Base-by-base conservation (phyloP, 2,329 filamentous ascomycete genomes). In the Talaromyces marneffei region DNA sequence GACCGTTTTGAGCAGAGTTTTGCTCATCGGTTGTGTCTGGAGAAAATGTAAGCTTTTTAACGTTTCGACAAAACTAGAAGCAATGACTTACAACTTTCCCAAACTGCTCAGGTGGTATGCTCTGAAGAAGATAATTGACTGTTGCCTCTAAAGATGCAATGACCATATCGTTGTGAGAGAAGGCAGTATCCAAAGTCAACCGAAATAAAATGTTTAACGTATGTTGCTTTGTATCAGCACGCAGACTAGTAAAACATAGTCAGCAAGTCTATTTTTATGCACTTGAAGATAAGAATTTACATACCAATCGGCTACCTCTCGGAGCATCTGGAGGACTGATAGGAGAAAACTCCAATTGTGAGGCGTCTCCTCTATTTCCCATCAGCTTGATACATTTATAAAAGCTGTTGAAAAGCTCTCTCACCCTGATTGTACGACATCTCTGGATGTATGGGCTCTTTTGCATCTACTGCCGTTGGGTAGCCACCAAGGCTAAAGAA, bases 401-500 rank as follows among this genome's bases (percentile, higher is more conserved):
- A n/a, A n/a, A n/a, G 23, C 10, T 8, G 2, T 5, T 27, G 25
- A 14, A 6, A 25, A 54, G 2, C 25, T n/a, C 4, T 31, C 18
- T 54, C n/a, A 60, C 61, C 52, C 14, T 42, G 46, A 39, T 60
- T 25, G 31, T 61, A 58, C 16, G 65, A 50, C 8, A 62, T 18
- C 18, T 72, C 67, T 44, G 74, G 70, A 5, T 67, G 35, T 42
- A 76, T 63, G 18, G 64, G 42, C 6, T 71, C 64, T 27, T 70
- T 67, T 31, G 71, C 33, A 48, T 71, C 73, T 16, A 83, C 73
- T 40, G 81, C 79, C 35, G 79, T 75, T 1, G 77, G 75, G 0
- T 60, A 73, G 42, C 85, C 86, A 2, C 87, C 87, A 5, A 91
- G 70, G 16, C 75, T 75, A 56, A 73, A 72, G 64, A 92, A 88